Evolutionary conservation across 2,329 filamentous ascomycete species (phyloP).

Genomic region (Alternaria postmessia): DNA sequence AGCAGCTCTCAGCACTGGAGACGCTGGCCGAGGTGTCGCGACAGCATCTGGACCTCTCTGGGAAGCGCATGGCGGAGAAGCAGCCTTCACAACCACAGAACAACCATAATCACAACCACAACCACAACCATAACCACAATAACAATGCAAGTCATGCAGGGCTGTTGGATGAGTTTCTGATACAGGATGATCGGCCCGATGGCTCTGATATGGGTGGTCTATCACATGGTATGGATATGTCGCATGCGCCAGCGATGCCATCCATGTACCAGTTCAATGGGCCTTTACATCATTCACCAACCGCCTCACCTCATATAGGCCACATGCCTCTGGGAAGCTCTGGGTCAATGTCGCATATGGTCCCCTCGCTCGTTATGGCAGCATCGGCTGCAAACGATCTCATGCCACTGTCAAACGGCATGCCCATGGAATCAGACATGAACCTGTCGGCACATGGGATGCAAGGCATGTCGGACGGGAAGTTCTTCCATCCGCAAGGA

Average conservation of each 20-base stretch:
- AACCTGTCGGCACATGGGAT: constrained; percentile 36
- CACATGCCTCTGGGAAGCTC: constrained; percentile 40
- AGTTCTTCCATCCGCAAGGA: constrained; percentile 44
- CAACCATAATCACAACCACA: not conserved
- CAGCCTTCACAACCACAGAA: constrained; percentile 34
- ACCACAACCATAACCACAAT: constrained; percentile 6
- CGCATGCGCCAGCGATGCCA: constrained; percentile 44
- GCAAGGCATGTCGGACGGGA: constrained; percentile 40
- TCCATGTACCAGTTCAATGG: constrained; percentile 52
- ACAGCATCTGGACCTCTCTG: constrained; percentile 68
- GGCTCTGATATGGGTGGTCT: constrained; percentile 31
- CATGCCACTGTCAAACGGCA: constrained; percentile 44
- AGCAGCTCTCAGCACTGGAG: constrained; percentile 80
- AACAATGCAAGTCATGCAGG: constrained; percentile 34
- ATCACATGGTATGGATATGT: constrained; percentile 44
- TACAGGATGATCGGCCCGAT: constrained; percentile 50
- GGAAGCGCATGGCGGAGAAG: constrained; percentile 52
- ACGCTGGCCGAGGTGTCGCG: constrained; percentile 88
- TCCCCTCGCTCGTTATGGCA: constrained; percentile 51
- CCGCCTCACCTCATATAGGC: constrained; percentile 45
- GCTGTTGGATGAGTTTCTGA: constrained; percentile 49
- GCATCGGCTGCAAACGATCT: constrained; percentile 52
- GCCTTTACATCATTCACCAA: constrained; percentile 48
- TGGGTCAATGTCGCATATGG: constrained; percentile 45
- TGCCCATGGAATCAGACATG: constrained; percentile 49